Conservation (phyloP, 306 rosid genomes). For the Cicer arietinum region DNA sequence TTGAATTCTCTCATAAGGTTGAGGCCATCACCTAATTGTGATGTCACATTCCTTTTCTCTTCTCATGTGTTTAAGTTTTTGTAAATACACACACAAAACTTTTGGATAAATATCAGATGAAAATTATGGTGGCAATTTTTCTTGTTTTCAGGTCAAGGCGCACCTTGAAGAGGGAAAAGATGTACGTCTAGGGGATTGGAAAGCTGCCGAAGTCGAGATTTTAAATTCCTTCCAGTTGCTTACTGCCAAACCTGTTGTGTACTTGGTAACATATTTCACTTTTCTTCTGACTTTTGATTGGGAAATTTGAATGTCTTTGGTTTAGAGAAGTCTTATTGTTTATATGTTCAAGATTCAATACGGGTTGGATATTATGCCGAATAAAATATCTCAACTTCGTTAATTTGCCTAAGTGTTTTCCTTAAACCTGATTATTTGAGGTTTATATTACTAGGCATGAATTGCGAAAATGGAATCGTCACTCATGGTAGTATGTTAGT, state of each 20-base stretch:
- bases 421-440: constrained; percentile 13
- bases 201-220: constrained; percentile 90
- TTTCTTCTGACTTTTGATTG: background rate
- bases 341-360: background rate
- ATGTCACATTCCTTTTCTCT: background rate
- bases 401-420: background rate
- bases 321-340: background rate
- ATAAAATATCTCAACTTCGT: background rate
- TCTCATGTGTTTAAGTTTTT: constrained; percentile 22
- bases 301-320: constrained; percentile 17
- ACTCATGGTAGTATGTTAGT: background rate
- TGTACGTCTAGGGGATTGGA: constrained; percentile 96
- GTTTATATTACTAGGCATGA: constrained; percentile 7
- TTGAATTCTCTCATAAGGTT: background rate
- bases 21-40: constrained; percentile 17
- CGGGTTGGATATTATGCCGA: constrained; percentile 1
- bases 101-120: constrained; percentile 20
- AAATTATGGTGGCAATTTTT: constrained; percentile 36
- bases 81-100: background rate
- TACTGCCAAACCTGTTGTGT: constrained; percentile 95
- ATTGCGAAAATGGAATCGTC: background rate
- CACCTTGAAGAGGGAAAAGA: constrained; percentile 83
- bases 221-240: constrained; percentile 93
- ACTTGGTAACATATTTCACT: constrained; percentile 65
- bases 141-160: constrained; percentile 76